Percentiles rank a stretch among this genome's conserved stretches.
Conservation (phyloP, 352 stramenopile genomes). For the Globisporangium paroecandrum region DNA sequence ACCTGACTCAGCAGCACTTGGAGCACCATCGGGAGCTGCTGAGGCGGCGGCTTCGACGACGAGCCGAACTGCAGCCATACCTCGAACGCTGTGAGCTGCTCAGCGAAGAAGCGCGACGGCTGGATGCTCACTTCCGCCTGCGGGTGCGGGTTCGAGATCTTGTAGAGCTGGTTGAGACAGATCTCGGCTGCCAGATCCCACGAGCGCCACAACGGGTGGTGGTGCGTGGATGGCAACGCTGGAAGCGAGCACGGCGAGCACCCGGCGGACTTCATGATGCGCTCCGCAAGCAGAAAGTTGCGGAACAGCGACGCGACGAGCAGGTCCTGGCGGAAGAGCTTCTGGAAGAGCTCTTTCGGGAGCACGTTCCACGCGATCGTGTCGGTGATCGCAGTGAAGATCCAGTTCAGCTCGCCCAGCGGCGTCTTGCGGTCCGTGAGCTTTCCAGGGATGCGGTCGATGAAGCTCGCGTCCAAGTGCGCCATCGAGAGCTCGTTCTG, state of each 20-base stretch:
- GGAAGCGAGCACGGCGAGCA: slow-evolving; percentile 92
- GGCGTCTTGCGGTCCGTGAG: slow-evolving; percentile 93
- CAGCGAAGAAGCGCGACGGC: slow-evolving; percentile 96
- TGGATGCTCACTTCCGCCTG: slow-evolving; percentile 70
- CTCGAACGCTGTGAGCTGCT: slow-evolving; percentile 98
- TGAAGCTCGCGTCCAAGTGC: slow-evolving; percentile 80
- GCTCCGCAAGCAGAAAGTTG: slow-evolving; percentile 97
- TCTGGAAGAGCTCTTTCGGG: slow-evolving; percentile 95
- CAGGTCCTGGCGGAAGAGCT: slow-evolving; percentile 99
- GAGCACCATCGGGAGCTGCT: slow-evolving; percentile 98
- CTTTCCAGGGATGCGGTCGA: slow-evolving; percentile 89
- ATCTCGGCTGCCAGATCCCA: slow-evolving; percentile 98
- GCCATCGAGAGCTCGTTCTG: slow-evolving; percentile 90
- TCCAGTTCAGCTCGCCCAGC: slow-evolving; percentile 99
- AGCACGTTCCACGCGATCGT: slow-evolving; percentile 99
- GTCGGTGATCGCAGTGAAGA: slow-evolving; percentile 99
- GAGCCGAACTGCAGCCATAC: slow-evolving; percentile 97
- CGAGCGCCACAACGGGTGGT: slow-evolving; percentile 97
- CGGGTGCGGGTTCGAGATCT: slow-evolving; percentile 65
- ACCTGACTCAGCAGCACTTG: slow-evolving; percentile 96
- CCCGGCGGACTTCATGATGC: slow-evolving; percentile 92
- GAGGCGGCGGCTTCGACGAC: slow-evolving; percentile 86
- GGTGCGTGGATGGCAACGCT: slow-evolving; percentile 90
- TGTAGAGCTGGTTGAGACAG: slow-evolving; percentile 95
- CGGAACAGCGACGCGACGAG: slow-evolving; percentile 98